Evolutionary conservation across 495 filamentous ascomycete species (phyloP).

Genomic region (Podospora fimiseda): DNA sequence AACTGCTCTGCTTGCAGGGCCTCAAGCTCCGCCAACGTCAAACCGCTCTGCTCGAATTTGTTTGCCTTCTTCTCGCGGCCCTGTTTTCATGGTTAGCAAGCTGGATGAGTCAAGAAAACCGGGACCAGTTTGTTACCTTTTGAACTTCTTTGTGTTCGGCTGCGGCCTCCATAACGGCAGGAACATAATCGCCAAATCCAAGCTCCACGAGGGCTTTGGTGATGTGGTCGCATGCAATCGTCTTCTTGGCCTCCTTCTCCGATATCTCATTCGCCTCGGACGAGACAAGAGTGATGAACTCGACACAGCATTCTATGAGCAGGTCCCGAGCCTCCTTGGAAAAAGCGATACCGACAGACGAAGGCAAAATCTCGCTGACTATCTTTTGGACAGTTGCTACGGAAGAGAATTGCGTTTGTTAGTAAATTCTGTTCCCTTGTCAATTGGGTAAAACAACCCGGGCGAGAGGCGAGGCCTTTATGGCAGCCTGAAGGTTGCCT

Average conservation of each 20-base stretch:
- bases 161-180: slow-evolving; percentile 78
- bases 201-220: slow-evolving; percentile 85
- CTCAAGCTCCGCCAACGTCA: slow-evolving; percentile 83
- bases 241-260: slow-evolving; percentile 97
- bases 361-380: slow-evolving; percentile 82
- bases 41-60: slow-evolving; percentile 89
- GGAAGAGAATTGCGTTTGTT: no score
- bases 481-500: no score
- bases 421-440: no score
- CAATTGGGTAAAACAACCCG: no score
- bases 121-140: no score
- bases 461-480: no score
- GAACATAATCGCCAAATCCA: slow-evolving; percentile 85
- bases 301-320: slow-evolving; percentile 96
- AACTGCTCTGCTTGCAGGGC: slow-evolving; percentile 89
- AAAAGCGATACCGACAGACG: slow-evolving; percentile 60
- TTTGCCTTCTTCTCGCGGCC: slow-evolving; percentile 92
- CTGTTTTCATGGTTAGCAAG: slow-evolving; percentile 39
- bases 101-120: not conserved
- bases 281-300: slow-evolving; percentile 96
- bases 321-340: slow-evolving; percentile 91
- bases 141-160: slow-evolving; percentile 87
- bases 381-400: slow-evolving; percentile 97
- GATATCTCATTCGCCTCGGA: slow-evolving; percentile 98
- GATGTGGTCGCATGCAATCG: slow-evolving; percentile 94